phyloP scores from a whole-genome alignment of 768 basidiomycete genomes.

The Trametes cubensis region DNA sequence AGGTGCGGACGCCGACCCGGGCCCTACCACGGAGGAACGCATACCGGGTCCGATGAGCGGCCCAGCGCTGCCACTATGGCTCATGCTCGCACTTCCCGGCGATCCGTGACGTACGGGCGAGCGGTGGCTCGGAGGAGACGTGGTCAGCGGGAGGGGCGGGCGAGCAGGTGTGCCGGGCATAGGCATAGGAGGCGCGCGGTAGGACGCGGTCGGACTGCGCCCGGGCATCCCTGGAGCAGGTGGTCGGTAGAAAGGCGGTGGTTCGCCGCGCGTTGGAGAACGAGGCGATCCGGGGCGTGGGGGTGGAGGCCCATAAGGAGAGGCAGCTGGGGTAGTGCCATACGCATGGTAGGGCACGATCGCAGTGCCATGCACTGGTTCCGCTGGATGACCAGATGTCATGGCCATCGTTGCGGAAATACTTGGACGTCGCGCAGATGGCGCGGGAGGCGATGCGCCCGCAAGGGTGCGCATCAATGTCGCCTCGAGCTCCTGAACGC shows the following conservation, averaged over 20 bases:
- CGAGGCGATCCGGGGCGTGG: conserved; percentile 22
- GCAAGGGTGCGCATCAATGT: conserved; percentile 48
- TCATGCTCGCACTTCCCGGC: neutral
- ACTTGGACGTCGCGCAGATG: conserved; percentile 27
- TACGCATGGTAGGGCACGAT: conserved; percentile 31
- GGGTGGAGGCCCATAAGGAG: conserved; percentile 3
- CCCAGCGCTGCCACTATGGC: neutral
- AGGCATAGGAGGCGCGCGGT: conserved; percentile 6
- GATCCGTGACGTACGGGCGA: conserved; percentile 8
- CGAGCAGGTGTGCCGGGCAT: conserved; percentile 1
- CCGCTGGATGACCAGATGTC: conserved; percentile 25
- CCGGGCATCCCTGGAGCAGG: neutral
- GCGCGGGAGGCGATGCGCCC: conserved; percentile 23
- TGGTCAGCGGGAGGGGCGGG: conserved; percentile 9
- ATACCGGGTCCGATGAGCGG: conserved; percentile 21
- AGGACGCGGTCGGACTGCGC: conserved; percentile 9
- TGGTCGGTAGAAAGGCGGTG: conserved; percentile 15
- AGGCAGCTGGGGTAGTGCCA: conserved; percentile 6
- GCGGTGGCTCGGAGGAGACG: conserved; percentile 1
- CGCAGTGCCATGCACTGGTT: conserved; percentile 29
- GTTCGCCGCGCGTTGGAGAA: conserved; percentile 26
- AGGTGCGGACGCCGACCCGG: neutral
- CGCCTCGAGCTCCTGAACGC: conserved; percentile 62
- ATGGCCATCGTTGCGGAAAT: conserved; percentile 28
- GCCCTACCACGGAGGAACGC: neutral